These are phyloP conservation scores for Botrytis hyacinthi DNA, from an alignment of 2,329 filamentous ascomycete genomes.

Conservation along the genomic window DNA sequence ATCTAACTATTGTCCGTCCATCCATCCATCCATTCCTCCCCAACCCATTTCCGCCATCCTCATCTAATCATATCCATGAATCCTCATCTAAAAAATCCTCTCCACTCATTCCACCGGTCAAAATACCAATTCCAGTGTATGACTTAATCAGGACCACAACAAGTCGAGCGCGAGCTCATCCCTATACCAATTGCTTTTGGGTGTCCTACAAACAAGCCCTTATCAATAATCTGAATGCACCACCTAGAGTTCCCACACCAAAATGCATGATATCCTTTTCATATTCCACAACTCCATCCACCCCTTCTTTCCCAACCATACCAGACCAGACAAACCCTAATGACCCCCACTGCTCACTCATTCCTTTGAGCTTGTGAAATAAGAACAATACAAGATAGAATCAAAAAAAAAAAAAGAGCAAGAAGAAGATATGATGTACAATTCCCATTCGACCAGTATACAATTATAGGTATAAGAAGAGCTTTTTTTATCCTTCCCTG, in stretches of 20 bases:
- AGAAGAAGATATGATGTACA: constrained; percentile 21
- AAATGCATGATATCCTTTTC: constrained; percentile 4
- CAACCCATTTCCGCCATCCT: constrained; percentile 8
- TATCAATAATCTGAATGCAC: neutral
- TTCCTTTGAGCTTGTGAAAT: neutral
- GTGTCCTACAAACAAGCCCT: neutral
- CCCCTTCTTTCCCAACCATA: neutral
- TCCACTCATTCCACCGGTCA: neutral
- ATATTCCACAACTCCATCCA: constrained; percentile 4
- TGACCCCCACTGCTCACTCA: neutral
- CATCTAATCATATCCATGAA: constrained; percentile 14
- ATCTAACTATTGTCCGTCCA: constrained; percentile 8
- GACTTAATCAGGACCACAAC: neutral
- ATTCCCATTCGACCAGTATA: constrained; percentile 19
- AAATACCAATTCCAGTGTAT: constrained; percentile 12
- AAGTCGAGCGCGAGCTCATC: constrained; percentile 12
- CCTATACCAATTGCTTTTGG: constrained; percentile 18
- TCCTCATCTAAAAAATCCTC: constrained; percentile 4
- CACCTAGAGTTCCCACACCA: neutral
- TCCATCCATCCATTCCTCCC: neutral
- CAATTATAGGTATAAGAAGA: constrained; percentile 21
- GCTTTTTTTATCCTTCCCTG: constrained; percentile 6
- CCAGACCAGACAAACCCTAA: neutral
- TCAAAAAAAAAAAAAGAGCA: neutral
- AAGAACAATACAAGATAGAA: constrained; percentile 18